Percentiles rank a stretch among this genome's conserved stretches.
These are phyloP conservation scores for Toxicodendron radicans DNA, from an alignment of 345 rosid genomes.

Conservation along the genomic window DNA sequence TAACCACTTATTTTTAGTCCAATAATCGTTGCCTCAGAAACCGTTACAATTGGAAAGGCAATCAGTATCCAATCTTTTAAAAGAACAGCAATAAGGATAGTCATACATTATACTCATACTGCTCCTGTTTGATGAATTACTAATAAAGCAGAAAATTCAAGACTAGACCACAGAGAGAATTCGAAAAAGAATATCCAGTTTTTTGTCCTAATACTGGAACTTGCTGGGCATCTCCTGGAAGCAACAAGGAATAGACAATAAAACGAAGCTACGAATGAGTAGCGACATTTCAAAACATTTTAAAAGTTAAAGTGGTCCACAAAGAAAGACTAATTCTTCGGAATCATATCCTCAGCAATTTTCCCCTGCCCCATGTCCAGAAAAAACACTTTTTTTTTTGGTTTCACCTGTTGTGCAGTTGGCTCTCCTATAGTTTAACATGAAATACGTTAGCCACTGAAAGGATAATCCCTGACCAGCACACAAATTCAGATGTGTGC, in stretches of 20 bases:
- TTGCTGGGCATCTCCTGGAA: neutral
- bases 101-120: too few relatives aligned
- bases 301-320: neutral
- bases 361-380: too few relatives aligned
- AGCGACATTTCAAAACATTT: neutral
- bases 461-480: neutral
- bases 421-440: neutral
- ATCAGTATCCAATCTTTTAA: neutral
- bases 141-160: too few relatives aligned
- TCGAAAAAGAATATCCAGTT: too few relatives aligned
- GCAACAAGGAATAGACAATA: neutral
- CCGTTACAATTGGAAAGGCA: too few relatives aligned
- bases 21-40: neutral
- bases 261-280: neutral
- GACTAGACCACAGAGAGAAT: too few relatives aligned
- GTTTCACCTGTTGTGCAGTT: neutral
- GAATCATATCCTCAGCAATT: neutral
- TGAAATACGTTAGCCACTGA: neutral
- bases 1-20: constrained; percentile 2
- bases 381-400: too few relatives aligned
- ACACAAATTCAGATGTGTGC: neutral
- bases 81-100: neutral
- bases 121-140: too few relatives aligned
- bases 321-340: neutral
- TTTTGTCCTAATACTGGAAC: neutral